Base-by-base conservation (phyloP, 2,329 filamentous ascomycete genomes). In the Phaeosphaeriaceae sp. region DNA sequence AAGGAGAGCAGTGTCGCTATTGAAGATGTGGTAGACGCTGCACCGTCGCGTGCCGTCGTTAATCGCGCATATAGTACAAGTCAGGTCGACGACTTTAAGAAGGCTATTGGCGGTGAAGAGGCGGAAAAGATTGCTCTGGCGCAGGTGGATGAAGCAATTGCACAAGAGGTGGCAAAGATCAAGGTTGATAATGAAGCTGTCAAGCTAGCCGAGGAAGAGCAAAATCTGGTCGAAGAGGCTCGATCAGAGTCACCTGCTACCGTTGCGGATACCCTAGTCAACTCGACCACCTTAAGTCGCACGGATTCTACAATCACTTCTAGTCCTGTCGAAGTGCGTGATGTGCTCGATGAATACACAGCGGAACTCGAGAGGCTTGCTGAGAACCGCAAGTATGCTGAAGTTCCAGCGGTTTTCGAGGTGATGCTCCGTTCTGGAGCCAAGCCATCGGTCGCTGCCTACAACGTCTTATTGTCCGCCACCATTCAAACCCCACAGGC, bases 371-470 rank as follows among this genome's bases (percentile, higher is more conserved):
- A 86, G 44, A 85, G 87, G 64, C 83, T 97, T 40, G 87, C 87
- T 4, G 81, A 87, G 46, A 79, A 83, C 61, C 82, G 85, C 46
- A 87, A 89, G 52, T 95, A 91, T 83, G 85, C 85, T 12, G 91
- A 97, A 71, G 94, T 99, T 37, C 93, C 93, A 0, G 86, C 87
- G 32, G 86, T 94, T 3, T 99, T 99, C 71, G 90, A 97, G 80
- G 84, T 87, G 21, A 90, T 97, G 86, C 82, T 97, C 56, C 86
- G 87, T 38, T 88, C 89, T 56, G 89, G 90, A 38, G 83, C 96
- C 53, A 86, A 86, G 66, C 94, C 94, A 29, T 89, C 88, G 6
- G 85, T 90, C 39, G 81, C 85, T 38, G 89, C 93, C n/a, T 99
- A 99, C 81, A 97, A 97, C 71, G 89, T 91, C 41, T 81, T 99